Base-by-base conservation (phyloP, 352 stramenopile species). In the Globisporangium mamillatum region DNA sequence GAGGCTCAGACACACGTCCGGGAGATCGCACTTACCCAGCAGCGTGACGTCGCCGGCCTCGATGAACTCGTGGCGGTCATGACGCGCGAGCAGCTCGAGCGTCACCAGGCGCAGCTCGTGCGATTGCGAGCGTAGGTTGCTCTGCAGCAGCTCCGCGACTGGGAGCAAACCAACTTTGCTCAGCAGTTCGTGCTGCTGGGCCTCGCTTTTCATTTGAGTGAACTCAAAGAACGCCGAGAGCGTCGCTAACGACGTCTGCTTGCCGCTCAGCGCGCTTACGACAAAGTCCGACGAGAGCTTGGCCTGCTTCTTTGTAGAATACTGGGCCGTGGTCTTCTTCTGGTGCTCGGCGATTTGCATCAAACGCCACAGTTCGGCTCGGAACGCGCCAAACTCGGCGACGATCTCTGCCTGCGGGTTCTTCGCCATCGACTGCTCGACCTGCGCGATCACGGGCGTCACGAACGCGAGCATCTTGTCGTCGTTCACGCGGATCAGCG, bases 311-410 rank as follows among this genome's bases (percentile, higher is more conserved):
- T 54, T 41, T 18, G 24, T 60, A n/a, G 54, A 14, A 6, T 25
- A 24, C 10, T 66, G 70, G 20, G 29, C 3, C 4, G 29, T 32
- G 29, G 29, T 62, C 9, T 73, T 68, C 24, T 54, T 68, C 32
- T 84, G 74, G 50, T 81, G 69, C 53, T 70, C 67, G 0, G 78
- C 78, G 67, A 91, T 82, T 62, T 91, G 82, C 38, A 83, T 73
- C 18, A 94, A 50, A n/a, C 86, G 82, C 86, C 86, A 93, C 14
- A 94, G 65, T 46, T 93, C 80, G 27, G 80, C 81, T 41, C 81
- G 77, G 7, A 94, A 46, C 14, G 72, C 68, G 14, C 67, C 60
- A 60, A 83, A 53, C 29, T 60, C 60, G 3, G 67, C 67, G 4
- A 22, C 41, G 0, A 63, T 48, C 9, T 32, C 29, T 3, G 52